A percentile compares a stretch with the other conserved stretches of the same genome.
Evolutionary conservation across 2,329 filamentous ascomycete species (phyloP).

Genomic region (Pestalotiopsis sp.): DNA sequence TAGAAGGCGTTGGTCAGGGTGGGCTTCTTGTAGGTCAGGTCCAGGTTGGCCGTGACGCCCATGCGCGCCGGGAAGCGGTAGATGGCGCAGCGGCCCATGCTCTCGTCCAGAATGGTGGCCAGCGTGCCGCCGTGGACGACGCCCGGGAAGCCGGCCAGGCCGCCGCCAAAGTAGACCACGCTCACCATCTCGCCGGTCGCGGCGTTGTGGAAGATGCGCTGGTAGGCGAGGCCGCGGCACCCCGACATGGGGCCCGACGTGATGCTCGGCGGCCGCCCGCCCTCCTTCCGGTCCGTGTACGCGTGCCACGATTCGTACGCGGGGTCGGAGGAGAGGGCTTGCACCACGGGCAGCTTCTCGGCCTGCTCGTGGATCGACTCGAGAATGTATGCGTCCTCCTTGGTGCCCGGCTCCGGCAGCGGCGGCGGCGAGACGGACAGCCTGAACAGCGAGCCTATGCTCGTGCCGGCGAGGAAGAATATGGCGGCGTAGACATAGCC

Average conservation of each 20-base stretch:
- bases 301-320: conserved; percentile 43
- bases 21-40: conserved; percentile 65
- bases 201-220: conserved; percentile 67
- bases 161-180: conserved; percentile 70
- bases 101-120: conserved; percentile 71
- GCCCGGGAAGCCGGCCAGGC: conserved; percentile 69
- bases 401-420: conserved; percentile 39
- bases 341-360: conserved; percentile 49
- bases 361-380: conserved; percentile 43
- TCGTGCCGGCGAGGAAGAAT: conserved; percentile 44
- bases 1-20: conserved; percentile 65
- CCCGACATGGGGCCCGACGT: conserved; percentile 46
- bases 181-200: conserved; percentile 59
- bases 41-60: conserved; percentile 59
- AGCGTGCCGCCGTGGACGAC: conserved; percentile 73
- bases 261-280: conserved; percentile 24
- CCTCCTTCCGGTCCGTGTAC: conserved; percentile 31
- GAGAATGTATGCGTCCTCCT: conserved; percentile 44
- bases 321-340: conserved; percentile 46
- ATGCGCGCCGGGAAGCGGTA: conserved; percentile 47
- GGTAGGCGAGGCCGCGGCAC: conserved; percentile 46
- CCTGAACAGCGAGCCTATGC: conserved; percentile 39
- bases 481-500: conserved; percentile 20
- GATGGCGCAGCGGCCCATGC: conserved; percentile 64
- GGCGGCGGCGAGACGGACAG: conserved; percentile 46